phyloP scores from a whole-genome alignment of 2,329 filamentous ascomycete species.

The Paecilomyces niveus region DNA sequence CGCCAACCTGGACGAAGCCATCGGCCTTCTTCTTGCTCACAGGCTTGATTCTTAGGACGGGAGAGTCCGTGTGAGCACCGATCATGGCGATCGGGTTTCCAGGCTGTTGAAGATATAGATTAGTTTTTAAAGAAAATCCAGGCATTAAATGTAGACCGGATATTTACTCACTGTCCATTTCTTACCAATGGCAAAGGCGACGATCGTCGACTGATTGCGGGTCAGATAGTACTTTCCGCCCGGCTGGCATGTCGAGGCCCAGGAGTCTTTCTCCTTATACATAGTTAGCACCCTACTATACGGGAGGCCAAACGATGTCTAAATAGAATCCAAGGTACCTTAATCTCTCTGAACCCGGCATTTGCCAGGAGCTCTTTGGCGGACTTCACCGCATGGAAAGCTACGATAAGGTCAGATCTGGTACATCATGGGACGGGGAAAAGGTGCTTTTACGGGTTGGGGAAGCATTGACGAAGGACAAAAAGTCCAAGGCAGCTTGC shows the following conservation, averaged over 20 bases:
- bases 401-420: slow-evolving; percentile 42
- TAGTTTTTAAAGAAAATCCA: neutral
- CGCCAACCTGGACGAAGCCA: slow-evolving; percentile 88
- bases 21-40: slow-evolving; percentile 81
- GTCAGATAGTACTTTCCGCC: slow-evolving; percentile 97
- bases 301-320: neutral
- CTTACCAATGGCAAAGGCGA: slow-evolving; percentile 84
- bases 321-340: slow-evolving; percentile 36
- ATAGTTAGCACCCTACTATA: neutral
- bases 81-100: slow-evolving; percentile 89
- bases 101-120: slow-evolving; percentile 37
- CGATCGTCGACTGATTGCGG: slow-evolving; percentile 83
- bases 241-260: slow-evolving; percentile 70
- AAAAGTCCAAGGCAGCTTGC: slow-evolving; percentile 66
- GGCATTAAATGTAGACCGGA: neutral
- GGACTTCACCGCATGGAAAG: slow-evolving; percentile 86
- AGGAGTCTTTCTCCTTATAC: slow-evolving; percentile 71
- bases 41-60: slow-evolving; percentile 85
- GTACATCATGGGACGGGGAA: slow-evolving; percentile 5
- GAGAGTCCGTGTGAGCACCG: slow-evolving; percentile 93
- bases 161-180: slow-evolving; percentile 60
- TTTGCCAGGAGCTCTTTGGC: slow-evolving; percentile 68
- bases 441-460: slow-evolving; percentile 65
- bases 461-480: slow-evolving; percentile 89
- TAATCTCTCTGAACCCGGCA: slow-evolving; percentile 81